Conservation (phyloP, 495 filamentous ascomycete genomes). For the Corynascus novoguineensis region DNA sequence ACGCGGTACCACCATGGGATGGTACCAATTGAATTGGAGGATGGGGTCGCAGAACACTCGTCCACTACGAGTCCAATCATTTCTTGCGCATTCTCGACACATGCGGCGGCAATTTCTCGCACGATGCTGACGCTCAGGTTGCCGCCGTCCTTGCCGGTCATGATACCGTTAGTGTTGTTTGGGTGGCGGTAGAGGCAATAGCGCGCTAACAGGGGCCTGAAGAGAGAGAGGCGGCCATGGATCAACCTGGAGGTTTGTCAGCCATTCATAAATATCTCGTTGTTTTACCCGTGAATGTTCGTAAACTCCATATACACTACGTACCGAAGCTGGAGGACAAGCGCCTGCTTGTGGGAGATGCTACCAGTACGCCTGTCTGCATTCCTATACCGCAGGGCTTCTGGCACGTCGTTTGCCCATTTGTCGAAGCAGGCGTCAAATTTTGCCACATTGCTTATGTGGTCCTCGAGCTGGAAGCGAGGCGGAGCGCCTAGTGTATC, state of each 20-base stretch:
- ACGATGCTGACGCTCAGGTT: background rate
- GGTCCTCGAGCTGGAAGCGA: background rate
- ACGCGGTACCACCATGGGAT: slow-evolving; percentile 4
- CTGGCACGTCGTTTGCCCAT: background rate
- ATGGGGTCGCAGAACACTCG: background rate
- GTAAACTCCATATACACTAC: too few relatives aligned
- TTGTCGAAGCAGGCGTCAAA: background rate
- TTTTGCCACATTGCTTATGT: background rate
- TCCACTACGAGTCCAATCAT: background rate
- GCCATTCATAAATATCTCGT: too few relatives aligned
- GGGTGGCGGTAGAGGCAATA: background rate
- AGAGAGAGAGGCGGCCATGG: background rate
- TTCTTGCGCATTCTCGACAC: background rate
- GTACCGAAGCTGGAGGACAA: background rate
- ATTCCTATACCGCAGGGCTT: background rate
- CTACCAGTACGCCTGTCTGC: background rate
- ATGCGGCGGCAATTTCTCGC: background rate
- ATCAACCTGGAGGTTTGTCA: background rate
- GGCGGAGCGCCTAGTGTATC: background rate
- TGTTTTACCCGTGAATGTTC: too few relatives aligned
- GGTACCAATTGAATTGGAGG: background rate
- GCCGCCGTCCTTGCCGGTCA: background rate
- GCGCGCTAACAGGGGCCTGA: background rate
- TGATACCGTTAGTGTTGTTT: background rate
- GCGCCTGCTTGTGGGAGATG: background rate